Evolutionary conservation across 2,329 filamentous ascomycete species (phyloP).

Genomic region (Cercospora beticola): DNA sequence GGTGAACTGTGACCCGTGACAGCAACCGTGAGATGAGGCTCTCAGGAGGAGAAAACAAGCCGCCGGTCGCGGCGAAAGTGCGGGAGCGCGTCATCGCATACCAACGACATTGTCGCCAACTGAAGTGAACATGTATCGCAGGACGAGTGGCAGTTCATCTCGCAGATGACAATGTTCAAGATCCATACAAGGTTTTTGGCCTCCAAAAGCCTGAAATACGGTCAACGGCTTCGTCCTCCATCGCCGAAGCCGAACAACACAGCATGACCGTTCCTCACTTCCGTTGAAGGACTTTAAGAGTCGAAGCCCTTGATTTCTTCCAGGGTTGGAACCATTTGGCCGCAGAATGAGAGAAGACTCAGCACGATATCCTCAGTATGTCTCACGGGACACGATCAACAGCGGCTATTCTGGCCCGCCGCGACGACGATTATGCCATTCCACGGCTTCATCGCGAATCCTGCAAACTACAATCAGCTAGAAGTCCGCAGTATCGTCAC

Average conservation of each 20-base stretch:
- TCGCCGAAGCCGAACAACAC: background rate
- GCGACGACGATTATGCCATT: no score
- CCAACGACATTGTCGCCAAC: background rate
- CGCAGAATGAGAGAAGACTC: no score
- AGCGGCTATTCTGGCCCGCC: no score
- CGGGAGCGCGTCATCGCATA: conserved; percentile 1
- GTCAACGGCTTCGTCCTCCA: background rate
- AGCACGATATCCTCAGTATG: no score
- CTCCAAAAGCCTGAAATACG: background rate
- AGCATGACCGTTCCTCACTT: background rate
- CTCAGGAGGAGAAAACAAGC: conserved; percentile 3
- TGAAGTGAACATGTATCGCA: background rate
- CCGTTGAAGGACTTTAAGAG: background rate
- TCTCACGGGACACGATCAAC: no score
- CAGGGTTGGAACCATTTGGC: no score
- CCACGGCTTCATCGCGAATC: no score
- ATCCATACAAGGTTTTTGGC: background rate
- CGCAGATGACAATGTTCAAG: background rate
- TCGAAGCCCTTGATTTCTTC: no score
- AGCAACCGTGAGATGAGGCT: background rate
- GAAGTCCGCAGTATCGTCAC: no score
- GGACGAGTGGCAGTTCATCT: background rate
- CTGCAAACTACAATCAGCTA: no score
- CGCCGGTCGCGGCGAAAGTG: conserved; percentile 2
- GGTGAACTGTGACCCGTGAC: conserved; percentile 10